A percentile compares a stretch with the other conserved stretches of the same genome.
phyloP scores from a whole-genome alignment of 2,329 filamentous ascomycete species.

The Neonectria coccinea region DNA sequence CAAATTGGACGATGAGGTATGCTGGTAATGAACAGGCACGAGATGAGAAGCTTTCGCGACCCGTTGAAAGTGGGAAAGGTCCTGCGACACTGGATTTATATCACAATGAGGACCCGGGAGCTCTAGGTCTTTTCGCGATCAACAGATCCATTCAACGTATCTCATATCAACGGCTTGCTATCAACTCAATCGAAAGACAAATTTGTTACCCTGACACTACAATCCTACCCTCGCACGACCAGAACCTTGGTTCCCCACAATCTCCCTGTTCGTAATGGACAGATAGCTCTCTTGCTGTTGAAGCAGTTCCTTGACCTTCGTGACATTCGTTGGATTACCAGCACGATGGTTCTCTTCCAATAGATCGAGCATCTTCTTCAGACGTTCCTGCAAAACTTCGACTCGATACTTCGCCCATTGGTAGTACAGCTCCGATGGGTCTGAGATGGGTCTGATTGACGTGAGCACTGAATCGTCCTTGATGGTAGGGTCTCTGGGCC shows the following conservation, averaged over 20 bases:
- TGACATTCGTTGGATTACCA: neutral
- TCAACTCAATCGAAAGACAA: neutral
- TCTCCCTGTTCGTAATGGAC: neutral
- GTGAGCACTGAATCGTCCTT: conserved; percentile 64
- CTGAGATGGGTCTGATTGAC: conserved; percentile 4
- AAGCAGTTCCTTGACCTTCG: neutral
- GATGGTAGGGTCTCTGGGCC: conserved; percentile 65
- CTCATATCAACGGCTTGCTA: neutral
- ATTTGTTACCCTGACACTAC: neutral
- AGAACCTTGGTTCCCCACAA: neutral
- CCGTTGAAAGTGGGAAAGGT: too few relatives aligned
- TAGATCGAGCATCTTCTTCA: neutral
- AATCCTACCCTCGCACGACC: neutral
- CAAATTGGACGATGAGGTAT: too few relatives aligned
- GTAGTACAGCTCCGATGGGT: conserved; percentile 5
- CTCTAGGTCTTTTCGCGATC: too few relatives aligned
- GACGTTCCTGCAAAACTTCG: neutral
- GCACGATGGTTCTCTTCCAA: neutral
- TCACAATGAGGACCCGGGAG: neutral
- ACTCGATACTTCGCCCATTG: conserved; percentile 2
- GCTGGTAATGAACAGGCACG: too few relatives aligned
- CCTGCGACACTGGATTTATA: neutral
- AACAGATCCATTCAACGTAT: neutral
- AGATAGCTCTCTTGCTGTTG: conserved; percentile 1
- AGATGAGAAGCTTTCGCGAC: too few relatives aligned